Evolutionary conservation across 129 eudicot genomes (phyloP).

Genomic region (Rutidosis leptorrhynchoides): DNA sequence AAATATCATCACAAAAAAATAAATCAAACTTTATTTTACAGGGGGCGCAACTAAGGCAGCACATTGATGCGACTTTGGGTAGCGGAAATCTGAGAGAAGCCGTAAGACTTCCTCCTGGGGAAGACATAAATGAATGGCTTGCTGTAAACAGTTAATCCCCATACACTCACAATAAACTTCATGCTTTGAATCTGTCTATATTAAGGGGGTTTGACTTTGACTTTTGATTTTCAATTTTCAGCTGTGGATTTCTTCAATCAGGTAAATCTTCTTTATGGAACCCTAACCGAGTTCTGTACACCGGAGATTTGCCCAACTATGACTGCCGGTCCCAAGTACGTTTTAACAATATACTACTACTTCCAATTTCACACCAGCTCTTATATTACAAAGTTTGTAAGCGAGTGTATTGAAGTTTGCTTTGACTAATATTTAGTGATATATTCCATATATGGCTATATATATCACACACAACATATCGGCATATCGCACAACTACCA

Average conservation of each 20-base stretch:
- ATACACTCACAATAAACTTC: conserved; percentile 24
- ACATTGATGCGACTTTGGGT: conserved; percentile 91
- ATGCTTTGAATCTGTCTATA: conserved; percentile 7
- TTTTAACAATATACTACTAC: conserved; percentile 17
- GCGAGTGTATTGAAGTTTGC: no score
- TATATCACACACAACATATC: no score
- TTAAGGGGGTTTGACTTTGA: conserved; percentile 20
- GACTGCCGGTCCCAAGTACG: conserved; percentile 98
- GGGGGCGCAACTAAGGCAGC: conserved; percentile 96
- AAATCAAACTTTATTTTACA: conserved; percentile 20
- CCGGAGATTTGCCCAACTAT: conserved; percentile 92
- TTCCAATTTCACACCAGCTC: neutral
- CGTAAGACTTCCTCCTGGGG: conserved; percentile 94
- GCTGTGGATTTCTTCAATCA: conserved; percentile 98
- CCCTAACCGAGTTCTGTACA: conserved; percentile 93
- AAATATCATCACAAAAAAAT: neutral
- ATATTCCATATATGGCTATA: no score
- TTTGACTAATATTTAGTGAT: neutral
- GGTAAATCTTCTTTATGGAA: conserved; percentile 95
- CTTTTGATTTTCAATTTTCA: conserved; percentile 40
- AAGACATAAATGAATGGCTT: conserved; percentile 96
- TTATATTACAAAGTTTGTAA: neutral
- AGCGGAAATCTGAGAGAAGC: conserved; percentile 98
- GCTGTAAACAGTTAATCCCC: conserved; percentile 76
- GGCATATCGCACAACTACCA: no score